Evolutionary conservation across 192 early-diverging fungal species (phyloP).

Genomic region (Fimicolochytrium jonesii): DNA sequence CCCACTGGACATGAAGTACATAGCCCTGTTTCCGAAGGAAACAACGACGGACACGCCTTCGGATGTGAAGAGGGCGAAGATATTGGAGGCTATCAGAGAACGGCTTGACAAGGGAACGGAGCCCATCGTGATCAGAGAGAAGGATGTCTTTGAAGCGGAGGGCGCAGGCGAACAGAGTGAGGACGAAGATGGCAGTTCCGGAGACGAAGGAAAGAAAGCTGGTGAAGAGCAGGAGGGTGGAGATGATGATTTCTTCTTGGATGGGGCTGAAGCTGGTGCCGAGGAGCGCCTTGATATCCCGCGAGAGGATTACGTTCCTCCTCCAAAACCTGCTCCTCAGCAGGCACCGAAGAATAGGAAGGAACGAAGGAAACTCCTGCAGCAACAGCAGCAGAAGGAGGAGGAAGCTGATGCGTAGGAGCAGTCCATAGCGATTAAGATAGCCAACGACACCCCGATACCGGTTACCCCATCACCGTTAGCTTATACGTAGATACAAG

Average conservation of each 20-base stretch:
- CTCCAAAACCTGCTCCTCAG: too few species aligned
- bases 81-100: conserved; percentile 13
- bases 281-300: background rate
- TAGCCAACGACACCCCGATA: too few species aligned
- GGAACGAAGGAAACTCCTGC: too few species aligned
- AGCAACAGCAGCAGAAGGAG: too few species aligned
- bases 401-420: too few species aligned
- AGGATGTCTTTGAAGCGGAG: conserved; percentile 1
- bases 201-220: background rate
- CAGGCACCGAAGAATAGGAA: too few species aligned
- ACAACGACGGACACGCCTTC: background rate
- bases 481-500: too few species aligned
- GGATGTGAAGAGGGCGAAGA: conserved; percentile 15
- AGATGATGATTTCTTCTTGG: conserved; percentile 29
- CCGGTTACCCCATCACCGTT: too few species aligned
- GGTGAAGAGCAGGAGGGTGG: conserved; percentile 1
- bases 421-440: too few species aligned
- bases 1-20: conserved; percentile 43
- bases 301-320: background rate
- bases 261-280: background rate
- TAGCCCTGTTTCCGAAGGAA: conserved; percentile 33
- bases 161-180: background rate
- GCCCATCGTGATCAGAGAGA: conserved; percentile 13
- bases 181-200: background rate
- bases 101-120: background rate